phyloP scores from a whole-genome alignment of 495 filamentous ascomycete genomes.

The Xylaria castorea region DNA sequence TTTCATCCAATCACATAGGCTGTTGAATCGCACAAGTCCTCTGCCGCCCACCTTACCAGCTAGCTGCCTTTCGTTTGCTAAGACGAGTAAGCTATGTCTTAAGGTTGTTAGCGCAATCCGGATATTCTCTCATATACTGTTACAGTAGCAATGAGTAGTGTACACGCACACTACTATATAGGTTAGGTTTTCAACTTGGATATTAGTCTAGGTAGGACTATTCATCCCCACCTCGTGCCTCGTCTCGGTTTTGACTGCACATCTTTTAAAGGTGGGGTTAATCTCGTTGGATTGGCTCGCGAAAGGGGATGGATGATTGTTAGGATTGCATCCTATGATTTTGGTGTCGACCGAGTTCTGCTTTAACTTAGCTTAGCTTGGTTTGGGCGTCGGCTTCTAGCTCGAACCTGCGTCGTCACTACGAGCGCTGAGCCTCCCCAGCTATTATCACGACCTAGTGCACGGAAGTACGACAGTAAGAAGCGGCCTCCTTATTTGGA shows the following conservation, averaged over 20 bases:
- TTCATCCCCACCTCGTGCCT: not conserved
- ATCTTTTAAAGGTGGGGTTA: constrained; percentile 14
- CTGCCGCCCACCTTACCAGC: not conserved
- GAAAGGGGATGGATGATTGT: constrained; percentile 11
- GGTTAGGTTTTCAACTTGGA: not conserved
- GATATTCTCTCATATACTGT: not conserved
- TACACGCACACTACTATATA: not conserved
- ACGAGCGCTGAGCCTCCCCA: not conserved
- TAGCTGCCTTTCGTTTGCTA: not conserved
- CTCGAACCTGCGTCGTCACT: constrained; percentile 15
- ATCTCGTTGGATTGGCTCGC: constrained; percentile 18
- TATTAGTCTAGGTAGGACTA: constrained; percentile 6
- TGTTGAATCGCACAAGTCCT: not conserved
- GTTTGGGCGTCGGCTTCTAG: constrained; percentile 7
- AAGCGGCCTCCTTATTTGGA: constrained; percentile 16
- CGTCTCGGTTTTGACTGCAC: constrained; percentile 8
- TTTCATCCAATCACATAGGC: not conserved
- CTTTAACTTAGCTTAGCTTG: constrained; percentile 8
- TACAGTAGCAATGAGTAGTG: constrained; percentile 6
- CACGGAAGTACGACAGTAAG: constrained; percentile 11
- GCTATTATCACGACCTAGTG: not conserved
- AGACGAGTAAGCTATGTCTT: constrained; percentile 5
- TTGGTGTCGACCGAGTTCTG: not conserved
- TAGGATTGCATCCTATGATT: constrained; percentile 5
- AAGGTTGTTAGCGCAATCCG: constrained; percentile 6